Percentiles rank a stretch among this genome's conserved stretches.
Evolutionary conservation across 305 asterid genomes (phyloP).

Genomic region (Lippia alba): DNA sequence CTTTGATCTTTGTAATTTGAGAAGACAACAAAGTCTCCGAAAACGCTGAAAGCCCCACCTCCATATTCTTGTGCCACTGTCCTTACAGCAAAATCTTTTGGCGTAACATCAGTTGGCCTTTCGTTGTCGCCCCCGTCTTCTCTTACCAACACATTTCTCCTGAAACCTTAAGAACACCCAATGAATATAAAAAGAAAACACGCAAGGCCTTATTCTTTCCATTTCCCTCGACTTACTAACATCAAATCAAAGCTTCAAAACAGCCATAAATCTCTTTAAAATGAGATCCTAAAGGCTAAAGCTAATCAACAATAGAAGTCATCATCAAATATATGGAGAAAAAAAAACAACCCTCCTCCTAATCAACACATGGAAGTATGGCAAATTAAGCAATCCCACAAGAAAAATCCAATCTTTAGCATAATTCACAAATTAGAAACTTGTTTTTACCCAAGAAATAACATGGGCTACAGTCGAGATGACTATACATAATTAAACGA

Average conservation of each 20-base stretch:
- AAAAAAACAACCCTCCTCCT: slow-evolving; percentile 10
- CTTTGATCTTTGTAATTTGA: slow-evolving; percentile 95
- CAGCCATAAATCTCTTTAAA: no score
- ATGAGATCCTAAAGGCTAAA: not conserved
- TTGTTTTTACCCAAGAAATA: not conserved
- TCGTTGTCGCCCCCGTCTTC: slow-evolving; percentile 62
- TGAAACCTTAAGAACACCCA: slow-evolving; percentile 31
- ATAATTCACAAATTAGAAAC: not conserved
- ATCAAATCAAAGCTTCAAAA: no score
- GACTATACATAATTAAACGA: not conserved
- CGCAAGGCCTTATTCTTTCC: not conserved
- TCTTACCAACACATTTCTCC: slow-evolving; percentile 65
- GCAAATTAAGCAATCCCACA: not conserved
- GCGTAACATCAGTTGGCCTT: slow-evolving; percentile 68
- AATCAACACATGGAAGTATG: slow-evolving; percentile 5
- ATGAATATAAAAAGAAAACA: slow-evolving; percentile 12
- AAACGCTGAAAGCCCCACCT: slow-evolving; percentile 80
- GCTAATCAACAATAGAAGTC: not conserved
- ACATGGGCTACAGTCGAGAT: not conserved
- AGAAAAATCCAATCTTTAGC: slow-evolving; percentile 11
- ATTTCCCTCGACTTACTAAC: no score
- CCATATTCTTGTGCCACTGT: slow-evolving; percentile 95
- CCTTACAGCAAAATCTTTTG: slow-evolving; percentile 88
- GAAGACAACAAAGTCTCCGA: slow-evolving; percentile 70
- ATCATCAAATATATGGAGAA: slow-evolving; percentile 1